These are phyloP conservation scores for Cruciata laevipes DNA, from an alignment of 257 asterid species.

Conservation along the genomic window DNA sequence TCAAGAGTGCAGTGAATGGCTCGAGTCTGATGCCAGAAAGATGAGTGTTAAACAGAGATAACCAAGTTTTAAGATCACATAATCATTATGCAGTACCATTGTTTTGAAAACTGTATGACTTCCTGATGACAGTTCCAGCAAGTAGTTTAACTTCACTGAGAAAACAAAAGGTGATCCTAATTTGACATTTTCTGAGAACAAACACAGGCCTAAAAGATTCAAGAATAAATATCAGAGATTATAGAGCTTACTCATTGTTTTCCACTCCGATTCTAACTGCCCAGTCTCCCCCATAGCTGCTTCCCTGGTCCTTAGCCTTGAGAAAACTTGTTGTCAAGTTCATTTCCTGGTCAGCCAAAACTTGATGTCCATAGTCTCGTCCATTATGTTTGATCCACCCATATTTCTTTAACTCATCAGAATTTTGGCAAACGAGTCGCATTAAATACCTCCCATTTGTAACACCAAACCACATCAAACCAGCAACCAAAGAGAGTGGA, in stretches of 20 bases:
- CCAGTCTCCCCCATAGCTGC: slow-evolving; percentile 99
- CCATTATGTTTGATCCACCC: slow-evolving; percentile 97
- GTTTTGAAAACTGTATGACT: no score
- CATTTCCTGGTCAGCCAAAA: slow-evolving; percentile 69
- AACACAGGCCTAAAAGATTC: slow-evolving; percentile 4
- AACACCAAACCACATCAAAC: slow-evolving; percentile 95
- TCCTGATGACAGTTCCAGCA: no score
- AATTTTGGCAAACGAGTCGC: slow-evolving; percentile 88
- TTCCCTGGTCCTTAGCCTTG: slow-evolving; percentile 62
- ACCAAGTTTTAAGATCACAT: neutral
- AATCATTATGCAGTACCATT: no score
- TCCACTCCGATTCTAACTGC: slow-evolving; percentile 68
- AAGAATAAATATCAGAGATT: slow-evolving; percentile 15
- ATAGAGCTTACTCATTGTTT: slow-evolving; percentile 47
- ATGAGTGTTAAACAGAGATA: neutral
- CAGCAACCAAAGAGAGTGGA: slow-evolving; percentile 83
- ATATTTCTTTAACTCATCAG: slow-evolving; percentile 76
- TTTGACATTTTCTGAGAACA: slow-evolving; percentile 7
- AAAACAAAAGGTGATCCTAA: neutral
- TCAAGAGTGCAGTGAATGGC: neutral
- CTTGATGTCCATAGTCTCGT: slow-evolving; percentile 85
- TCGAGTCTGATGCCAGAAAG: neutral
- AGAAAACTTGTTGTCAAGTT: slow-evolving; percentile 72
- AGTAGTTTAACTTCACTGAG: no score
- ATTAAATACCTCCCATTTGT: slow-evolving; percentile 74